Evolutionary conservation across 2,329 filamentous ascomycete genomes (phyloP).

Genomic region (Claviceps fusiformis): DNA sequence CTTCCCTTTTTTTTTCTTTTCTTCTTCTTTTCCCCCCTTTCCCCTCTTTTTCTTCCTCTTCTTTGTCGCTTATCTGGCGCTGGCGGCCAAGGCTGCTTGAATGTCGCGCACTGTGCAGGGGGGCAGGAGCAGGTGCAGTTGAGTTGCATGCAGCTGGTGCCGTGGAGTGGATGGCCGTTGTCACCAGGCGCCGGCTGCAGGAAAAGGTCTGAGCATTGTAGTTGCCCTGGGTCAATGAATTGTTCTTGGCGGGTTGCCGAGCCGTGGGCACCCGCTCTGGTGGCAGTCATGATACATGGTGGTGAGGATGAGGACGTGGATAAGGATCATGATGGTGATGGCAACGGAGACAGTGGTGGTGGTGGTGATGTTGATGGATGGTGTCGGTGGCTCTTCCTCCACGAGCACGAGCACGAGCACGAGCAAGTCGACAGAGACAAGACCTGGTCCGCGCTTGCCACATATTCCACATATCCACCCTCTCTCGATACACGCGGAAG

Average conservation of each 20-base stretch:
- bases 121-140: not conserved
- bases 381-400: too few relatives aligned
- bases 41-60: too few relatives aligned
- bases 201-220: not conserved
- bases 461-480: too few relatives aligned
- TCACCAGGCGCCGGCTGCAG: not conserved
- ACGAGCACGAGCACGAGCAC: too few relatives aligned
- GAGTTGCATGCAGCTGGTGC: not conserved
- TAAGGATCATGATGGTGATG: not conserved
- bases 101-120: not conserved
- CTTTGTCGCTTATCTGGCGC: too few relatives aligned
- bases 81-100: not conserved
- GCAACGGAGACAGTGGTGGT: too few relatives aligned
- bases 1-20: not conserved
- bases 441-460: too few relatives aligned
- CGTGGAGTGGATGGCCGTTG: not conserved
- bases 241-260: not conserved
- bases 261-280: not conserved
- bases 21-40: not conserved
- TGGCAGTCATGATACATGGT: not conserved
- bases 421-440: too few relatives aligned
- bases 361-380: too few relatives aligned
- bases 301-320: not conserved
- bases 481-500: too few relatives aligned
- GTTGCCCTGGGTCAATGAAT: not conserved